A percentile compares a stretch with the other conserved stretches of the same genome.
These are phyloP conservation scores for Colletotrichum spinosum DNA, from an alignment of 2,329 filamentous ascomycete genomes.

Conservation along the genomic window DNA sequence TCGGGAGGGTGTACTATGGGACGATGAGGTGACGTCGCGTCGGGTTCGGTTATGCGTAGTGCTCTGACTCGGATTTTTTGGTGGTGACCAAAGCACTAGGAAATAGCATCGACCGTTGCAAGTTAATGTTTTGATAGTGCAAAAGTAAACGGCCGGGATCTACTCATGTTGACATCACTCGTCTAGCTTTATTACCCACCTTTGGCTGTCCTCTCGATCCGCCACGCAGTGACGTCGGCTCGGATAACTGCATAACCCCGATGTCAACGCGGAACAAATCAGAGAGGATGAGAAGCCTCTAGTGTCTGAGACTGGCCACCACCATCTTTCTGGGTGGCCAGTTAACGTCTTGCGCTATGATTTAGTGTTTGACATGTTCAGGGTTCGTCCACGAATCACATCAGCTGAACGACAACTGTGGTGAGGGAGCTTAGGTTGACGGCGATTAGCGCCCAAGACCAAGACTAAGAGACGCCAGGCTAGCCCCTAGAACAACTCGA, in stretches of 20 bases:
- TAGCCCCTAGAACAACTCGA: no score
- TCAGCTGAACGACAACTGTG: no score
- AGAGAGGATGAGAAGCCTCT: no score
- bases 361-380: no score
- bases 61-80: neutral
- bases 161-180: slow-evolving; percentile 24
- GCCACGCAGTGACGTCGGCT: slow-evolving; percentile 8
- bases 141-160: neutral
- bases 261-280: no score
- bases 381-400: no score
- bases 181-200: slow-evolving; percentile 2
- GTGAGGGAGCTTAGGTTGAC: no score
- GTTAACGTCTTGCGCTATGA: no score
- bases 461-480: no score
- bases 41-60: neutral
- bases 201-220: slow-evolving; percentile 19
- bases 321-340: no score
- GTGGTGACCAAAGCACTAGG: neutral
- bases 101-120: neutral
- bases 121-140: slow-evolving; percentile 5
- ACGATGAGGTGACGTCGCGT: neutral
- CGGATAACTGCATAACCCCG: slow-evolving; percentile 1
- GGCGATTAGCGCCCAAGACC: no score
- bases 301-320: no score
- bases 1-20: neutral